Base-by-base conservation (phyloP, 2,329 filamentous ascomycete genomes). In the Uncinocarpus reesii region DNA sequence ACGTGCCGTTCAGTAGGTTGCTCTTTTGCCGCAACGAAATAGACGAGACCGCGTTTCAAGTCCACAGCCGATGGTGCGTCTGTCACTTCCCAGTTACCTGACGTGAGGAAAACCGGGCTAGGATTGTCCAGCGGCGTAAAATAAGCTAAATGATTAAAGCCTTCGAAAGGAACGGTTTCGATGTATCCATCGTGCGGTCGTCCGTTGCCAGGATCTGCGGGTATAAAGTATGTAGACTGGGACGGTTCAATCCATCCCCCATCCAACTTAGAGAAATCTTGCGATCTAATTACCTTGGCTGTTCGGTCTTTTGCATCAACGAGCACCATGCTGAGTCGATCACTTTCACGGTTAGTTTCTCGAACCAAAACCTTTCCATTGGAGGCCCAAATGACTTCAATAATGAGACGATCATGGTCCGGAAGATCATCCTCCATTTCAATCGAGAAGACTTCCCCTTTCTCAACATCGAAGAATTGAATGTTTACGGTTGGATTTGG, bases 211-310 rank as follows among this genome's bases (percentile, higher is more conserved):
- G 84, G 77, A 62, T 95, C 86, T 2, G 87, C 85, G 1, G 92
- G 92, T 49, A 98, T 82, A 61, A 84, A 96, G 11, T 73, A 80
- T 2, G 89, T 95, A 35, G 83, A 79, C 58, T 95, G 83, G 1
- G 87, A 86, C 35, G 95, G 86, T 67, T 98, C 92, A 58, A 95
- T 90, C 92, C 92, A 98, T 28, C 92, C 93, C 18, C 89, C 89
- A 63, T 98, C 92, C n/a, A 95, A 73, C 49, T 83, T 75, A 55
- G 80, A 78, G 42, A 95, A 80, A 63, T 98, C 80, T 42, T 86
- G 77, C 16, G 81, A 83, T 54, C 90, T 77, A 41, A 95, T 80
- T 0, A 85, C 83, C 64, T 83, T 84, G 24, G 86, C 89, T 16
- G 77, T 80, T 41, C 87, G 81, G 2, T 74, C 70, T 18, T 72